Evolutionary conservation across 345 rosid genomes (phyloP).

Genomic region (Ailanthus altissimus): DNA sequence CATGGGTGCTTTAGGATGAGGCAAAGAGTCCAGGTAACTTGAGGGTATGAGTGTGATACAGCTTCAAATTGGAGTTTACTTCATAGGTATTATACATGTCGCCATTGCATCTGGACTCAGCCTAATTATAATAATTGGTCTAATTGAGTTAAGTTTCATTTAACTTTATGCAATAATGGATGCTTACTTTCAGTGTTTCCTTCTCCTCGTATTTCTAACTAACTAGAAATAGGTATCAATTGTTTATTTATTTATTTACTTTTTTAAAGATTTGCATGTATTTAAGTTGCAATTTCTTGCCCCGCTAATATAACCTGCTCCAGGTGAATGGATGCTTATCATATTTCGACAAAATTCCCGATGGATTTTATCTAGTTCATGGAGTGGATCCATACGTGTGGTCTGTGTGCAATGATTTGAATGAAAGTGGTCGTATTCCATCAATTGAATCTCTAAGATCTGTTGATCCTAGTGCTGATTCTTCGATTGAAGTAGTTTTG

Average conservation of each 20-base stretch:
- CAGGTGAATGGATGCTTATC: slow-evolving; percentile 98
- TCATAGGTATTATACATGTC: not conserved
- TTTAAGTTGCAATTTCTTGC: slow-evolving; percentile 19
- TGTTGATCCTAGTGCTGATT: slow-evolving; percentile 58
- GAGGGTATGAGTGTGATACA: slow-evolving; percentile 4
- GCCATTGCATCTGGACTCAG: not conserved
- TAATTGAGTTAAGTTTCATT: not conserved
- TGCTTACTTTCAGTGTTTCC: not conserved
- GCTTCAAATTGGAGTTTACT: slow-evolving; percentile 4
- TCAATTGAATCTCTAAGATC: slow-evolving; percentile 81
- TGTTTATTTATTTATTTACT: not conserved
- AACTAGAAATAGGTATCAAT: not conserved
- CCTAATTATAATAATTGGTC: not conserved
- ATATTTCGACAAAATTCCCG: slow-evolving; percentile 88
- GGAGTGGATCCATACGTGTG: slow-evolving; percentile 94
- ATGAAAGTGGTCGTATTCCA: slow-evolving; percentile 87
- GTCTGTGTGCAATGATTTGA: slow-evolving; percentile 85
- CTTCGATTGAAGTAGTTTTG: slow-evolving; percentile 79
- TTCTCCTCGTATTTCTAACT: not conserved
- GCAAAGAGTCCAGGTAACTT: not conserved
- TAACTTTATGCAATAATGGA: not conserved
- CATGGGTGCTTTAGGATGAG: not conserved
- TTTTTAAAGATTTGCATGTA: not conserved
- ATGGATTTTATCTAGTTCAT: slow-evolving; percentile 86
- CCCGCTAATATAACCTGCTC: slow-evolving; percentile 29